These are phyloP conservation scores for Capsicum baccatum DNA, from an alignment of 257 asterid genomes.

Conservation along the genomic window DNA sequence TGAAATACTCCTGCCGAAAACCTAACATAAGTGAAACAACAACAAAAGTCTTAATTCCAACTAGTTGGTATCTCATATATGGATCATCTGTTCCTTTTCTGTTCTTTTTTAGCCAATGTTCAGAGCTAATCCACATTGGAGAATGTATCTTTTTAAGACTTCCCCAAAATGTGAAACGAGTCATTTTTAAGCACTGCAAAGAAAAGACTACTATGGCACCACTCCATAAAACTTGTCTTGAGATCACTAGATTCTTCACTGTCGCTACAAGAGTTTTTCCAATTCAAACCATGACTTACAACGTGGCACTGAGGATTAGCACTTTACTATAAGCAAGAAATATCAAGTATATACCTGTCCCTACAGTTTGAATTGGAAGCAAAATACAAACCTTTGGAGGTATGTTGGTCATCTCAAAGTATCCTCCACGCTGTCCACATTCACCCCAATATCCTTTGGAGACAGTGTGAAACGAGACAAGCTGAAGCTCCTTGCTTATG, in stretches of 20 bases:
- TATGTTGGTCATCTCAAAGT: conserved; percentile 97
- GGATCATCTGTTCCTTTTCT: neutral
- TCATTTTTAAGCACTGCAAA: conserved; percentile 7
- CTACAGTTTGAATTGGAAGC: conserved; percentile 17
- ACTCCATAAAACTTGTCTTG: neutral
- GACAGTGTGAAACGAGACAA: conserved; percentile 94
- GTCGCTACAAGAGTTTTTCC: neutral
- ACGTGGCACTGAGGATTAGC: neutral
- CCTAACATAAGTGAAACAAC: neutral
- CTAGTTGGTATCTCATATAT: neutral
- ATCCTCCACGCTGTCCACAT: conserved; percentile 99
- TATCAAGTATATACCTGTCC: neutral
- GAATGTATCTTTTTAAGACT: neutral
- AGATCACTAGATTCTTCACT: neutral
- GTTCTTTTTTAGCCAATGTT: neutral
- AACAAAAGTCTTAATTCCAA: conserved; percentile 14
- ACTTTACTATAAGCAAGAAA: conserved; percentile 7
- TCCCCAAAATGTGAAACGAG: neutral
- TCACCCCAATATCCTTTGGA: conserved; percentile 98
- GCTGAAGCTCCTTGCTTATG: conserved; percentile 79
- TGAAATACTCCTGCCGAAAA: neutral
- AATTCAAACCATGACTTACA: neutral
- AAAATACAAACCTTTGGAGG: conserved; percentile 69
- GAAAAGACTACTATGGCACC: neutral
- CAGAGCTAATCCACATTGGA: neutral